A percentile compares a stretch with the other conserved stretches of the same genome.
These are phyloP conservation scores for Alternaria postmessia DNA, from an alignment of 2,329 filamentous ascomycete species.

Conservation along the genomic window DNA sequence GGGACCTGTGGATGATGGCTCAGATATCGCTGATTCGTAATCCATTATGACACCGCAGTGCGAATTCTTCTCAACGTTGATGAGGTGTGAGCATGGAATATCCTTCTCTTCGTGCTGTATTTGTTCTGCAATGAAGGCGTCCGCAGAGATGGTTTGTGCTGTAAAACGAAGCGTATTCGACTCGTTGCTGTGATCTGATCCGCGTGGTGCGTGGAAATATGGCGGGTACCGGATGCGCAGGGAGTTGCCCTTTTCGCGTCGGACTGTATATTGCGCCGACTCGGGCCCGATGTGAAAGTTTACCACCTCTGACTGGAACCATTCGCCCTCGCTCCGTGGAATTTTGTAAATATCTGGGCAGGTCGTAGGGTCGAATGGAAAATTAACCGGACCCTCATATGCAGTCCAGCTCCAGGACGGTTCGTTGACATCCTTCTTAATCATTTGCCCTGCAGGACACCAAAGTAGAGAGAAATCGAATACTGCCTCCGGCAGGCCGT, in stretches of 20 bases:
- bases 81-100: constrained; percentile 39
- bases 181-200: constrained; percentile 24
- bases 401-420: constrained; percentile 48
- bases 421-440: constrained; percentile 24
- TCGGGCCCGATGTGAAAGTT: constrained; percentile 38
- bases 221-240: constrained; percentile 38
- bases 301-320: constrained; percentile 41
- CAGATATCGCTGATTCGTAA: constrained; percentile 30
- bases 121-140: constrained; percentile 37
- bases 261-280: constrained; percentile 36
- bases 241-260: constrained; percentile 33
- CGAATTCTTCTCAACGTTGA: constrained; percentile 31
- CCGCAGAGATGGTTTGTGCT: constrained; percentile 34
- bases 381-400: constrained; percentile 38
- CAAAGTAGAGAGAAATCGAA: constrained; percentile 46
- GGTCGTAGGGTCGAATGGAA: constrained; percentile 46
- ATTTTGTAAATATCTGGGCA: constrained; percentile 38
- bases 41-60: constrained; percentile 43
- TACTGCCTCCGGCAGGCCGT: constrained; percentile 42
- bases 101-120: constrained; percentile 27
- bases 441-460: constrained; percentile 37
- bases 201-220: constrained; percentile 36
- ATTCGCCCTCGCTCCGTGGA: constrained; percentile 29
- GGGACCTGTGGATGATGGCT: constrained; percentile 26
- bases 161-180: constrained; percentile 39